Percentiles rank a stretch among this genome's conserved stretches.
Evolutionary conservation across 1,284 basidiomycete species (phyloP).

Genomic region (Mycena sp.): DNA sequence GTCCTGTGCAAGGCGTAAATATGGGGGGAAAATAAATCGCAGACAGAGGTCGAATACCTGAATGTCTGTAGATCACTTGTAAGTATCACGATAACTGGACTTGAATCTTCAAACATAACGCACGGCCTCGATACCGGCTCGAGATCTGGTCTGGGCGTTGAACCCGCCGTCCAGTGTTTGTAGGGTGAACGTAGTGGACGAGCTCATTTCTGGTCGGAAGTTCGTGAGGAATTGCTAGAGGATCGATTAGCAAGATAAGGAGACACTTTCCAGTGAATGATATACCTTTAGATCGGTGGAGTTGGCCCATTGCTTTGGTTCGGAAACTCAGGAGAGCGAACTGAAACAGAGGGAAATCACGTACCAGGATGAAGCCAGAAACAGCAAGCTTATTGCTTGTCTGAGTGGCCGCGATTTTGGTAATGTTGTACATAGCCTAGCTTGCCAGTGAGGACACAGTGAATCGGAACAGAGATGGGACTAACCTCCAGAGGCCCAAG

Average conservation of each 20-base stretch:
- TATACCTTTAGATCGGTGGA: constrained; percentile 47
- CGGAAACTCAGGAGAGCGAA: neutral
- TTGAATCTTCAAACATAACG: neutral
- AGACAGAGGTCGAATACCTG: neutral
- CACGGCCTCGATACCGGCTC: constrained; percentile 52
- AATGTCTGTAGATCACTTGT: constrained; percentile 15
- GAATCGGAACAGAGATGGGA: too few relatives aligned
- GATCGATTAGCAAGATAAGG: neutral
- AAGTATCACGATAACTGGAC: neutral
- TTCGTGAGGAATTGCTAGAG: constrained; percentile 47
- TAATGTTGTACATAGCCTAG: constrained; percentile 52
- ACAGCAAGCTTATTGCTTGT: constrained; percentile 49
- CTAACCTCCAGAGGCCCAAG: too few relatives aligned
- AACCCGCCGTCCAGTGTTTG: constrained; percentile 54
- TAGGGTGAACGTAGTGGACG: constrained; percentile 29
- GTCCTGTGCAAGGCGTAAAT: neutral
- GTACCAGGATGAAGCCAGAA: constrained; percentile 48
- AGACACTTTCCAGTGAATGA: neutral
- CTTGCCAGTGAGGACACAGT: too few relatives aligned
- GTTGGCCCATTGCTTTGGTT: constrained; percentile 46
- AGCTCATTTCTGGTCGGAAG: constrained; percentile 28
- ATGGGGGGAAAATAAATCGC: neutral
- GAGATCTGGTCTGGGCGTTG: constrained; percentile 48
- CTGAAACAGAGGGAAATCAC: neutral
- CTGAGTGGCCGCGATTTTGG: constrained; percentile 44